Evolutionary conservation across 1,139 yeast species (phyloP), one percentile per base, ranked within the genome.

Genomic region (Meyerozyma carpophila): DNA sequence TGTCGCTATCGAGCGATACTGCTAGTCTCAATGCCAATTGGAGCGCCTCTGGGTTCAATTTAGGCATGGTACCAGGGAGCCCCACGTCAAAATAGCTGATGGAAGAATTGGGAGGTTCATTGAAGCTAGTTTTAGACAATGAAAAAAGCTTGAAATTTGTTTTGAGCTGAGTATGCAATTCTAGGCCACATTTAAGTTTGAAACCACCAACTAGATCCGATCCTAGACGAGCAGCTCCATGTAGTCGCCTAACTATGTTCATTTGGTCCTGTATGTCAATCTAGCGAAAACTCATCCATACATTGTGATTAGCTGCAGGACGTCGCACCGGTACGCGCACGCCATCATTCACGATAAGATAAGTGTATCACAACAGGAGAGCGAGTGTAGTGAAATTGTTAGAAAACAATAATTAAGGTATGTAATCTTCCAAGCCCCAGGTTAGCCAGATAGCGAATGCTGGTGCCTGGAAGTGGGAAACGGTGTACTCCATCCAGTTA

Each of bases 21-120:
- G 95, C 91, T 0, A 95, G 80, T 52, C 79, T 80, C 37, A 89
- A 58, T 0, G 96, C 95, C 40, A 79, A 71, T 1, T 78, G 56
- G 8, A 93, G 63, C 1, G 94, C 94, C 54, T 89, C 87, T 16
- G 81, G 79, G 59, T 91, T 93, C 44, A 94, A 63, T 39, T 53
- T 69, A 0, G 99, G 99, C 60, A 87, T 95, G 0, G 98, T 82
- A 1, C 99, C 99, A 0, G 98, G 98, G 25, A 94, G 62, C 1
- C 94, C 89, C 16, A 84, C 75, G 62, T 93, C 99, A 56, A 84
- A 93, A 57, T 68, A 87, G 28, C 95, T 84, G 1, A 87, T 81
- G 39, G 76, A 75, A 3, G 84, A 56, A 62, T 93, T 93, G 4
- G 96, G 95, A 1, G 57, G 51, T 0, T 77, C 75, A 37, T 73